Percentiles rank a stretch among this genome's conserved stretches.
phyloP scores from a whole-genome alignment of 352 stramenopile genomes.

The Phytophthora podocarpi region DNA sequence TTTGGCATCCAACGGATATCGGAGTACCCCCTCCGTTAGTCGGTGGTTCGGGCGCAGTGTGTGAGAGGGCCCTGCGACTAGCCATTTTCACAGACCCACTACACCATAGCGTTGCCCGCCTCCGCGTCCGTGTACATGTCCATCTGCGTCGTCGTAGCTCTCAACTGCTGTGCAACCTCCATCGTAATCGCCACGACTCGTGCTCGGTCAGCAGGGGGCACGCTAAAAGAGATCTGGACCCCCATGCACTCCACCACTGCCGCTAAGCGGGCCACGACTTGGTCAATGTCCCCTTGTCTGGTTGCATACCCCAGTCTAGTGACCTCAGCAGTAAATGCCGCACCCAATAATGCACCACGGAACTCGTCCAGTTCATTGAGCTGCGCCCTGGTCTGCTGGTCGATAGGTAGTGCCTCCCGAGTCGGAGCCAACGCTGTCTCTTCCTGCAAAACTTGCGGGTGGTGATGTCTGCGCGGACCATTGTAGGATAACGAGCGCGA shows the following conservation, averaged over 20 bases:
- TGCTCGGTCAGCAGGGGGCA: neutral
- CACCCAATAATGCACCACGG: neutral
- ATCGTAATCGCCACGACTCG: neutral
- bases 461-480: neutral
- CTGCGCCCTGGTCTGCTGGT: neutral
- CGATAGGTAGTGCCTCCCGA: neutral
- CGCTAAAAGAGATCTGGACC: neutral
- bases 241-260: neutral
- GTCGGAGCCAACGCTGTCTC: neutral
- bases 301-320: neutral
- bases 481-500: neutral
- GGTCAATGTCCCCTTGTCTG: neutral
- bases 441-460: neutral
- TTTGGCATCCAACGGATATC: constrained; percentile 19
- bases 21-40: too few species aligned
- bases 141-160: neutral
- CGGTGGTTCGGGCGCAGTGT: too few species aligned
- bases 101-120: too few species aligned
- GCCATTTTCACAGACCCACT: too few species aligned
- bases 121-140: neutral
- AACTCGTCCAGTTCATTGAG: neutral
- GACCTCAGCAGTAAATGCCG: neutral
- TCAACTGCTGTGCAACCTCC: neutral
- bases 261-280: neutral
- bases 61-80: too few species aligned